Percentiles rank a stretch among this genome's conserved stretches.
These are phyloP conservation scores for Sungouiella blattae DNA, from an alignment of 805 yeast genomes.

Conservation along the genomic window DNA sequence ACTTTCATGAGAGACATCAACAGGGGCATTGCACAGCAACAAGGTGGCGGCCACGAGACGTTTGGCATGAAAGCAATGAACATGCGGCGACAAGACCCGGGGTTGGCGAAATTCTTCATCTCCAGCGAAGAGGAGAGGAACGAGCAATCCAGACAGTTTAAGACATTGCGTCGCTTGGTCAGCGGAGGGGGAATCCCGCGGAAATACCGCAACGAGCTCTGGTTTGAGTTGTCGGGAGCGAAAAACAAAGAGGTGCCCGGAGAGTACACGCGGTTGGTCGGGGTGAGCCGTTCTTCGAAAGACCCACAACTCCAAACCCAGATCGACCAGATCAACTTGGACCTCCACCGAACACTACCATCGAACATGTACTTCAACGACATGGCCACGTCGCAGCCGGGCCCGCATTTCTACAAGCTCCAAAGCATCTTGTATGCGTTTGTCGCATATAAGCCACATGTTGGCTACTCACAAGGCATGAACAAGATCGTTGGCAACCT, in stretches of 20 bases:
- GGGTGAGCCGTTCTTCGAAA: slow-evolving; percentile 1
- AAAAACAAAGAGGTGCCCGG: slow-evolving; percentile 43
- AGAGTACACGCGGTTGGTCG: slow-evolving; percentile 36
- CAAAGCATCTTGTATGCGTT: slow-evolving; percentile 49
- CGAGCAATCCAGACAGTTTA: slow-evolving; percentile 6
- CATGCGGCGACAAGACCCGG: slow-evolving; percentile 18
- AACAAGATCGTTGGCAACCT: slow-evolving; percentile 54
- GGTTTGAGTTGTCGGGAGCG: slow-evolving; percentile 57
- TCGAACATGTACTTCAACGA: slow-evolving; percentile 47
- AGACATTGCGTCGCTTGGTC: slow-evolving; percentile 26
- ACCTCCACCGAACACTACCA: slow-evolving; percentile 54
- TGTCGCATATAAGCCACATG: slow-evolving; percentile 41
- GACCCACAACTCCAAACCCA: slow-evolving; percentile 17
- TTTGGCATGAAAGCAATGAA: slow-evolving; percentile 40
- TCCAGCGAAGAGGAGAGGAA: slow-evolving; percentile 18
- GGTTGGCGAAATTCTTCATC: slow-evolving; percentile 7
- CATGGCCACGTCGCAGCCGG: slow-evolving; percentile 38
- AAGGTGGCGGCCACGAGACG: no score
- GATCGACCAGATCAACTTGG: slow-evolving; percentile 49
- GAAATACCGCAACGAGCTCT: slow-evolving; percentile 43
- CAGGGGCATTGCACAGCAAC: no score
- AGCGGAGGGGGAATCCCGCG: slow-evolving; percentile 45
- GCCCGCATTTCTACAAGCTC: slow-evolving; percentile 50
- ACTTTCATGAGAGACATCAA: slow-evolving; percentile 34
- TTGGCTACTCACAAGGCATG: slow-evolving; percentile 63